Percentiles rank a stretch among this genome's conserved stretches.
phyloP scores from a whole-genome alignment of 1,139 yeast genomes.

The Yamadazyma blattariae region DNA sequence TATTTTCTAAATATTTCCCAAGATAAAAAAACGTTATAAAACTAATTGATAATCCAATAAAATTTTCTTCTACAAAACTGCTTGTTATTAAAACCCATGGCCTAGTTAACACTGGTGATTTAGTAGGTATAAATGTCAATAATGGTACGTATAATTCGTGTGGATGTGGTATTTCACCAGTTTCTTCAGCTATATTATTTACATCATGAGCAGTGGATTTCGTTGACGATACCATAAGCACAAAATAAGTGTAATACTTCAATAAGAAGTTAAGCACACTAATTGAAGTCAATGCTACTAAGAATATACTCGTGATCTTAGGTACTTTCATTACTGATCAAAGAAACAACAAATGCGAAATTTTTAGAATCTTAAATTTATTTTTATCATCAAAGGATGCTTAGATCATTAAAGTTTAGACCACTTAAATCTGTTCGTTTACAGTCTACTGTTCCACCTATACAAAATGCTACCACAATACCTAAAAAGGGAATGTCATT shows the following conservation, averaged over 20 bases:
- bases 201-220: conserved; percentile 22
- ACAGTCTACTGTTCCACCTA: neutral
- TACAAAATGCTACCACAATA: no score
- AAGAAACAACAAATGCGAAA: conserved; percentile 1
- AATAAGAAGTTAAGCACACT: conserved; percentile 26
- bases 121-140: conserved; percentile 37
- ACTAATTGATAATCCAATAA: conserved; percentile 26
- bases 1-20: conserved; percentile 36
- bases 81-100: conserved; percentile 41
- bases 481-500: conserved; percentile 5
- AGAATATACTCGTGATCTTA: conserved; percentile 31
- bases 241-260: conserved; percentile 32
- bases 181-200: conserved; percentile 28
- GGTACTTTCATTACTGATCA: conserved; percentile 29
- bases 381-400: no score
- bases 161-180: conserved; percentile 40
- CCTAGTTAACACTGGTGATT: conserved; percentile 32
- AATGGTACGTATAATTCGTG: conserved; percentile 41
- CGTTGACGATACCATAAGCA: conserved; percentile 29
- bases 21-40: conserved; percentile 29
- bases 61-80: conserved; percentile 33
- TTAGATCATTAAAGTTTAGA: no score
- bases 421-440: neutral
- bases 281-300: conserved; percentile 30
- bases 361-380: neutral